phyloP scores from a whole-genome alignment of 805 yeast species.

The Debaryomyces tyrocola region DNA sequence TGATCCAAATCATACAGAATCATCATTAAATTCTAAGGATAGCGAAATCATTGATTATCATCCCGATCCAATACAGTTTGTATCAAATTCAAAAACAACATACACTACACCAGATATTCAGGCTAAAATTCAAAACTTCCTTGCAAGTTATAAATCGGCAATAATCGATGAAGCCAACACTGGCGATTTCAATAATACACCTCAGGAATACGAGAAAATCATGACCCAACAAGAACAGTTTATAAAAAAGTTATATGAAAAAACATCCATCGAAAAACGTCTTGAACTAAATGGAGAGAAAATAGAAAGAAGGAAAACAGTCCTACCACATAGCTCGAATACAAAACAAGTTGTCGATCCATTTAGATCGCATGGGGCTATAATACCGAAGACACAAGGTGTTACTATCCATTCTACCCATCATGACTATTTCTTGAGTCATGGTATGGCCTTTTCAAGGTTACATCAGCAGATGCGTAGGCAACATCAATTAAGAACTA shows the following conservation, averaged over 20 bases:
- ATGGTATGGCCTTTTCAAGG: slow-evolving; percentile 70
- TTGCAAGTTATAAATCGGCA: slow-evolving; percentile 32
- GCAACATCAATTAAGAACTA: slow-evolving; percentile 64
- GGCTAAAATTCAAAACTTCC: slow-evolving; percentile 23
- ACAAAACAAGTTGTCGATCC: slow-evolving; percentile 45
- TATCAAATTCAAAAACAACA: slow-evolving; percentile 10
- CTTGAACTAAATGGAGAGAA: slow-evolving; percentile 47
- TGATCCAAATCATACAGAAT: slow-evolving; percentile 10
- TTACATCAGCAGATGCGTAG: slow-evolving; percentile 65
- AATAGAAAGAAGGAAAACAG: slow-evolving; percentile 47
- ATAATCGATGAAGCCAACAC: slow-evolving; percentile 37
- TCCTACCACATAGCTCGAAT: slow-evolving; percentile 42
- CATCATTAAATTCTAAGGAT: slow-evolving; percentile 9
- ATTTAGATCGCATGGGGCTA: slow-evolving; percentile 43
- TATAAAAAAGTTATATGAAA: slow-evolving; percentile 47
- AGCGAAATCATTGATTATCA: slow-evolving; percentile 23
- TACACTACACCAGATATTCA: slow-evolving; percentile 28
- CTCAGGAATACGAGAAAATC: slow-evolving; percentile 60
- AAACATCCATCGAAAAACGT: slow-evolving; percentile 34
- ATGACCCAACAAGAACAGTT: slow-evolving; percentile 52
- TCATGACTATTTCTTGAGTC: slow-evolving; percentile 73
- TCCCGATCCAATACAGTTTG: slow-evolving; percentile 27
- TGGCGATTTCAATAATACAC: slow-evolving; percentile 29
- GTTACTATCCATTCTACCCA: slow-evolving; percentile 47
- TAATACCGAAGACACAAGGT: slow-evolving; percentile 46